phyloP scores from a whole-genome alignment of 2,329 filamentous ascomycete genomes.

The Penicillium brevicompactum region DNA sequence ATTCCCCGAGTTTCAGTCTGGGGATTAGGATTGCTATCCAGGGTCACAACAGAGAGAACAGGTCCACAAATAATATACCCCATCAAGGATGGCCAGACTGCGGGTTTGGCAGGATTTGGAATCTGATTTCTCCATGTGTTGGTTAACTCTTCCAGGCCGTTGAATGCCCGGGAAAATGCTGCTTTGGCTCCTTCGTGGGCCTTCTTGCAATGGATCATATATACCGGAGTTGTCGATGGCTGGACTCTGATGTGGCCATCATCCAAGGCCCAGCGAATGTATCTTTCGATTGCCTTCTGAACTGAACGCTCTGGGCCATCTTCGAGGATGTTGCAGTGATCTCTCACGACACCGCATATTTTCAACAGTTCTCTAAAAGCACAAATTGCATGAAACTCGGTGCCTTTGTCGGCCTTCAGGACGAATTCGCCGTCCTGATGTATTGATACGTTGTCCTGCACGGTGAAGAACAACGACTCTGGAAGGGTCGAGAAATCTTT shows the following conservation, averaged over 20 bases:
- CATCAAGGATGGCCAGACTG: conserved; percentile 52
- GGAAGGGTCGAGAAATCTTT: conserved; percentile 58
- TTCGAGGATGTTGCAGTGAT: conserved; percentile 44
- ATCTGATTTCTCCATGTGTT: conserved; percentile 42
- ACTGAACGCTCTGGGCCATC: conserved; percentile 41
- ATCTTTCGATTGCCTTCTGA: conserved; percentile 46
- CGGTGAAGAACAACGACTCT: conserved; percentile 51
- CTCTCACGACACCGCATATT: conserved; percentile 55
- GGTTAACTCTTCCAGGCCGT: conserved; percentile 48
- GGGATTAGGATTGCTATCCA: conserved; percentile 42
- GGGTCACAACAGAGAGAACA: conserved; percentile 56
- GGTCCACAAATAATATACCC: conserved; percentile 58
- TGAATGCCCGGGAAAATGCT: conserved; percentile 45
- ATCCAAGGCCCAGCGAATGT: conserved; percentile 56
- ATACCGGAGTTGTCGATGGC: conserved; percentile 44
- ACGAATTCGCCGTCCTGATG: conserved; percentile 44
- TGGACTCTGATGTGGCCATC: conserved; percentile 49
- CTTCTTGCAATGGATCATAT: conserved; percentile 48
- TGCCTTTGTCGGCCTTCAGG: conserved; percentile 45
- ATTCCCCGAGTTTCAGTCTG: conserved; percentile 6
- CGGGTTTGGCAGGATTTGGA: conserved; percentile 7
- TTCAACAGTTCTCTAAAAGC: conserved; percentile 54
- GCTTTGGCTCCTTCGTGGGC: conserved; percentile 41
- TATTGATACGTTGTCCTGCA: conserved; percentile 5
- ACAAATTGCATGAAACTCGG: conserved; percentile 54